Evolutionary conservation across 345 rosid species (phyloP).

Genomic region (Hevea brasiliensis): DNA sequence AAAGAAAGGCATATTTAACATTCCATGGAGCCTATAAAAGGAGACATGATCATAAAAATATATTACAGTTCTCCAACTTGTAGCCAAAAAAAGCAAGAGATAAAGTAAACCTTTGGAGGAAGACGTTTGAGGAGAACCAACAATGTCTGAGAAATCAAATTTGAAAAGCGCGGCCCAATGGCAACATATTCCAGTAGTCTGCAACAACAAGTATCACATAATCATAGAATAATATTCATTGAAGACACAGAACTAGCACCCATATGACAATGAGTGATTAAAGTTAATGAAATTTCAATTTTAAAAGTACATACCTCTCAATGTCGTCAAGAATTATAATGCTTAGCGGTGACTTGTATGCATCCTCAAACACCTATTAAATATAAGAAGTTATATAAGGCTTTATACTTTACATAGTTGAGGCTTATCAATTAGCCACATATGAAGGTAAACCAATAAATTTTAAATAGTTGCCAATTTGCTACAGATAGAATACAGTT

Average conservation of each 20-base stretch:
- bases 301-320: conserved; percentile 60
- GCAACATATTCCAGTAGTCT: conserved; percentile 92
- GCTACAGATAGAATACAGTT: neutral
- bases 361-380: conserved; percentile 92
- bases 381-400: neutral
- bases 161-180: conserved; percentile 97
- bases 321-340: conserved; percentile 93
- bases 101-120: conserved; percentile 78
- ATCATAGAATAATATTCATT: neutral
- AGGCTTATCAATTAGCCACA: conserved; percentile 16
- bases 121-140: conserved; percentile 88
- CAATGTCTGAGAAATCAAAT: conserved; percentile 82
- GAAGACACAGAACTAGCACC: neutral
- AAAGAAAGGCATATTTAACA: neutral
- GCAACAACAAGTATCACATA: conserved; percentile 25
- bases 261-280: neutral
- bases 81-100: neutral
- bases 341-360: conserved; percentile 95
- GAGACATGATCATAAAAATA: neutral
- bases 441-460: conserved; percentile 14
- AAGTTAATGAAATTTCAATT: neutral
- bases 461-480: neutral
- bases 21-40: conserved; percentile 4
- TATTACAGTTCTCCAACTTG: neutral
- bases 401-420: neutral